Base-by-base conservation (phyloP, 164 flowering plant genomes). In the Sedum album region DNA sequence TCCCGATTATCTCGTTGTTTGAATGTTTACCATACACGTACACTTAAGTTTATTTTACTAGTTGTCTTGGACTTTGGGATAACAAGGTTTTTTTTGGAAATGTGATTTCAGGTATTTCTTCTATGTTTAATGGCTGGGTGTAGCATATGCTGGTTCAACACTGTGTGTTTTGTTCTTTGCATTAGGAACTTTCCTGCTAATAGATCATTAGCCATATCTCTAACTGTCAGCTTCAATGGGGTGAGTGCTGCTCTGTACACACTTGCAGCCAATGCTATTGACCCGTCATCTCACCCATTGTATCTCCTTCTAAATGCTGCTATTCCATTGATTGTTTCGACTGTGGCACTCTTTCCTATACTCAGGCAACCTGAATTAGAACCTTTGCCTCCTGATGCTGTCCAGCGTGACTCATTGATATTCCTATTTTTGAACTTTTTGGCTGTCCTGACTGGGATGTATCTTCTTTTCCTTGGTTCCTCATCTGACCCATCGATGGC, bases 191-290 rank as follows among this genome's bases (percentile, higher is more conserved):
- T 94, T 80, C 81, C 86, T 0, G 67, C 81, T 0, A 87, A 84
- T 49, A 77, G 90, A 55, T 74, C 97, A 0, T 79, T 90, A 0
- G 97, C 97, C 2, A 64, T 94, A 17, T 78, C 99, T 23, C 89
- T 70, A n/a, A n/a, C n/a, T n/a, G n/a, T n/a, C n/a, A n/a, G n/a
- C n/a, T n/a, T n/a, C n/a, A n/a, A n/a, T n/a, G 97, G 97, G 9
- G 85, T 91, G 0, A 91, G 92, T 72, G 89, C 99, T 44, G 93
- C 99, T 26, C 49, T 94, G 6, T 94, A 88, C 78, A 75, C 85
- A 39, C 89, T 94, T 28, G 82, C 83, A 14, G 93, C 85, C 64
- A 79, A 84, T 44, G 72, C 96, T 18, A 70, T 91, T 42, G 67
- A 86, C 68, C 68, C 89, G 5, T 67, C 81, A 4, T 73, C 85